Evolutionary conservation across 2,329 filamentous ascomycete genomes (phyloP).

Genomic region (Colletotrichum sp.): DNA sequence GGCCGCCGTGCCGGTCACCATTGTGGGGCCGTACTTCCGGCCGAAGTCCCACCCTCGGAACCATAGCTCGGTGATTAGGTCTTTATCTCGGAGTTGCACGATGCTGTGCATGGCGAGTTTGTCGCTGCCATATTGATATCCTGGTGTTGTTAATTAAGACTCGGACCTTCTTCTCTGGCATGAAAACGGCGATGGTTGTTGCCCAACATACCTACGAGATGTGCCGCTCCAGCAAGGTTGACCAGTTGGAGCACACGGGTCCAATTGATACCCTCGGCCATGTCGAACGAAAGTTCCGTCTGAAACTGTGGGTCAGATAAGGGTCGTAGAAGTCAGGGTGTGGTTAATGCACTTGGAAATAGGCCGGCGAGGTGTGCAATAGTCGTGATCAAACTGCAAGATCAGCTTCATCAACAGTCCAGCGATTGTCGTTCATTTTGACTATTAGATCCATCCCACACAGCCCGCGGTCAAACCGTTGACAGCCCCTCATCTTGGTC

Average conservation of each 20-base stretch:
- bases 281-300: not conserved
- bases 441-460: not conserved
- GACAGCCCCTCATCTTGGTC: not conserved
- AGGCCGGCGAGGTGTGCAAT: not conserved
- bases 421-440: not conserved
- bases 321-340: not conserved
- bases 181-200: rapidly evolving
- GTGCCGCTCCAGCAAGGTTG: not conserved
- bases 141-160: not conserved
- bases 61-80: not conserved
- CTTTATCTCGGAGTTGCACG: not conserved
- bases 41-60: not conserved
- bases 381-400: not conserved
- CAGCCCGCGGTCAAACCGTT: not conserved
- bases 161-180: not conserved
- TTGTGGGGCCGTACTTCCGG: not conserved
- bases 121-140: not conserved
- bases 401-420: not conserved
- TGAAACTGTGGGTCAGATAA: not conserved
- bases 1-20: not conserved
- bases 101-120: not conserved
- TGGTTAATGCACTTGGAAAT: not conserved
- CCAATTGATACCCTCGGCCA: not conserved
- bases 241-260: not conserved
- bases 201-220: not conserved